A percentile compares a stretch with the other conserved stretches of the same genome.
These are phyloP conservation scores for Suhomyces taliae DNA, from an alignment of 1,139 yeast genomes.

Conservation along the genomic window DNA sequence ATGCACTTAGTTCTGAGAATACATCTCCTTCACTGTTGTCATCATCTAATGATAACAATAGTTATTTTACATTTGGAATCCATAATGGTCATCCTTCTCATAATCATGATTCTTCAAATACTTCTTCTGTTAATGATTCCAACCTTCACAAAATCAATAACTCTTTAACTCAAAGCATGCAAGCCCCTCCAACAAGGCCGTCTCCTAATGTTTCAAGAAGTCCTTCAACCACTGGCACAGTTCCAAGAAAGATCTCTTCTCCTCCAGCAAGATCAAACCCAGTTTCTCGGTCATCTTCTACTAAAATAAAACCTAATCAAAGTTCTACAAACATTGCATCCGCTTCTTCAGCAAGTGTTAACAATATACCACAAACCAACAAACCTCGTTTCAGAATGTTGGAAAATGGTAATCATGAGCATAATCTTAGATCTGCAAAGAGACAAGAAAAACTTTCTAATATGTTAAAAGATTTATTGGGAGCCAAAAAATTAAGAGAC, in stretches of 20 bases:
- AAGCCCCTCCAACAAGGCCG: slow-evolving; percentile 5
- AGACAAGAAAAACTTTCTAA: slow-evolving; percentile 86
- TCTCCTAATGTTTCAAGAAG: slow-evolving; percentile 19
- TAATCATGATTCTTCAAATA: slow-evolving; percentile 8
- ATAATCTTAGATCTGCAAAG: slow-evolving; percentile 70
- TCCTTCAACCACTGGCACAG: slow-evolving; percentile 14
- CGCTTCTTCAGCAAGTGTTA: slow-evolving; percentile 11
- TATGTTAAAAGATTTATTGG: slow-evolving; percentile 83
- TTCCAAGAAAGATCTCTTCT: slow-evolving; percentile 6
- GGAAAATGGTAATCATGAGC: slow-evolving; percentile 77
- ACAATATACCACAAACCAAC: slow-evolving; percentile 2
- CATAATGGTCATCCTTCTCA: not conserved
- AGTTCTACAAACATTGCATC: not conserved
- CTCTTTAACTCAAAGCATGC: not conserved
- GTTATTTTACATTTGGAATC: slow-evolving; percentile 8
- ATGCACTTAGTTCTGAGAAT: slow-evolving; percentile 1
- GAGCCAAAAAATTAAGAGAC: slow-evolving; percentile 75
- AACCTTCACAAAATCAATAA: slow-evolving; percentile 12
- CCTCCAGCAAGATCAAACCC: slow-evolving; percentile 12
- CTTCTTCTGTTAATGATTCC: slow-evolving; percentile 7
- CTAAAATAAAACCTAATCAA: slow-evolving; percentile 9
- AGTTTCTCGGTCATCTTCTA: slow-evolving; percentile 14
- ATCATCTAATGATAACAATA: slow-evolving; percentile 8
- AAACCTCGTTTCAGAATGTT: slow-evolving; percentile 52
- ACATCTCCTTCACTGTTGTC: slow-evolving; percentile 13